Conservation (phyloP, 2,329 filamentous ascomycete species). For the Drechslerella dactyloides region DNA sequence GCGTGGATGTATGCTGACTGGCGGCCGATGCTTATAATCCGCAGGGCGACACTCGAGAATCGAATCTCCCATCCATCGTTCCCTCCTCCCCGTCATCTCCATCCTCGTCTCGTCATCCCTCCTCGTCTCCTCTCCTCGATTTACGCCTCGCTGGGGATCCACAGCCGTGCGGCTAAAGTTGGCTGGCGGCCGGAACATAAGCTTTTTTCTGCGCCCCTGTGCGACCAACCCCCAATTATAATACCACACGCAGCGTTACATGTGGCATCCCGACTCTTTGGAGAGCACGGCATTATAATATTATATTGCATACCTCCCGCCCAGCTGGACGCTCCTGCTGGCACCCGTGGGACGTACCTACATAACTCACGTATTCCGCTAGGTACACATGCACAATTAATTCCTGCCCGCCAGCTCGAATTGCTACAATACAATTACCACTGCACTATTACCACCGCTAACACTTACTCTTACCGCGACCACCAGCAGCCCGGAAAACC, state of each 20-base stretch:
- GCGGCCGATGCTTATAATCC: not conserved
- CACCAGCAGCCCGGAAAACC: no score
- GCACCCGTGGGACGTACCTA: slow-evolving; percentile 3
- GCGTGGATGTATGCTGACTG: slow-evolving; percentile 5
- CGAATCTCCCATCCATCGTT: not conserved
- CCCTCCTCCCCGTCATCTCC: no score
- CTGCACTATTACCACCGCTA: no score
- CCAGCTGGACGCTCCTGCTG: no score
- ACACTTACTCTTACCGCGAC: no score
- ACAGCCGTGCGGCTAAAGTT: not conserved
- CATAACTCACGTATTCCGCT: no score
- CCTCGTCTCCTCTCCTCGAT: not conserved
- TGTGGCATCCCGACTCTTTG: no score
- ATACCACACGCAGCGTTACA: not conserved
- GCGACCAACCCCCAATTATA: slow-evolving; percentile 7
- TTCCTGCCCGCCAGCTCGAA: slow-evolving; percentile 10
- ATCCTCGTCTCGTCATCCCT: not conserved
- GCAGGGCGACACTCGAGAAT: slow-evolving; percentile 7
- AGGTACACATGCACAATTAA: no score
- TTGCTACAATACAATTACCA: no score
- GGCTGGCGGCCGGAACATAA: not conserved
- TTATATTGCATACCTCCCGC: no score
- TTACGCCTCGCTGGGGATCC: not conserved
- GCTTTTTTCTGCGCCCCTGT: not conserved
- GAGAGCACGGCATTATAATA: not conserved